These are phyloP conservation scores for Gossypium raimondii DNA, from an alignment of 345 rosid genomes.

Conservation along the genomic window DNA sequence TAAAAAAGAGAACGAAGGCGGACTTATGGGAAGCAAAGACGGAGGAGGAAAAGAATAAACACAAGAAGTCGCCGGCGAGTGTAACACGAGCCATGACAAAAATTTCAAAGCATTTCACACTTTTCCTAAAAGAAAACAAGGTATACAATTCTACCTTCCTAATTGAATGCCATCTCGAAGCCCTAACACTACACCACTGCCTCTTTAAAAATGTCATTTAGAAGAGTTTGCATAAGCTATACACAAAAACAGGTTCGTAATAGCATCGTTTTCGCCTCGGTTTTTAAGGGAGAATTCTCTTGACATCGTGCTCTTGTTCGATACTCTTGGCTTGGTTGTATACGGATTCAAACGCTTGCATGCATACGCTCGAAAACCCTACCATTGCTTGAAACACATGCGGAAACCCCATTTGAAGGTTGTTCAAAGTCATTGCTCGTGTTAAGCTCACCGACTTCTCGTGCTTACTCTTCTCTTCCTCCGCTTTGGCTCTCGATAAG, in stretches of 20 bases:
- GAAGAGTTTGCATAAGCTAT: slow-evolving; percentile 1
- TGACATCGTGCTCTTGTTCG: slow-evolving; percentile 43
- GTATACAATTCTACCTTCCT: no score
- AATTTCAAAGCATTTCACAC: no score
- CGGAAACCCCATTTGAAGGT: slow-evolving; percentile 92
- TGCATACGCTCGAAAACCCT: slow-evolving; percentile 91
- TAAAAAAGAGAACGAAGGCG: not conserved
- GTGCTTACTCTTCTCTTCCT: slow-evolving; percentile 79
- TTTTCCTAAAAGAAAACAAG: no score
- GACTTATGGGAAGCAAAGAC: slow-evolving; percentile 48
- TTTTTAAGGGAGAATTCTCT: slow-evolving; percentile 42
- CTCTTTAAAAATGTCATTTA: no score
- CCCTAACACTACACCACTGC: no score
- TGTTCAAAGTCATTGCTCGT: slow-evolving; percentile 76
- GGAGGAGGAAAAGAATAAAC: slow-evolving; percentile 80
- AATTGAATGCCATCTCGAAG: no score
- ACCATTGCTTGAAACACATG: slow-evolving; percentile 86
- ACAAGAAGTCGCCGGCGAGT: slow-evolving; percentile 63
- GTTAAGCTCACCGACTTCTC: slow-evolving; percentile 71
- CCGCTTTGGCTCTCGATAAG: slow-evolving; percentile 53
- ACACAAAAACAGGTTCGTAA: slow-evolving; percentile 3
- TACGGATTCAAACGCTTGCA: slow-evolving; percentile 79
- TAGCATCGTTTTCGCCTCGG: not conserved
- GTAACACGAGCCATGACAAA: slow-evolving; percentile 78
- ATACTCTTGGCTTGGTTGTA: slow-evolving; percentile 61